These are phyloP conservation scores for Typha latifolia DNA, from an alignment of 176 grass and related monocot genomes.

Conservation along the genomic window DNA sequence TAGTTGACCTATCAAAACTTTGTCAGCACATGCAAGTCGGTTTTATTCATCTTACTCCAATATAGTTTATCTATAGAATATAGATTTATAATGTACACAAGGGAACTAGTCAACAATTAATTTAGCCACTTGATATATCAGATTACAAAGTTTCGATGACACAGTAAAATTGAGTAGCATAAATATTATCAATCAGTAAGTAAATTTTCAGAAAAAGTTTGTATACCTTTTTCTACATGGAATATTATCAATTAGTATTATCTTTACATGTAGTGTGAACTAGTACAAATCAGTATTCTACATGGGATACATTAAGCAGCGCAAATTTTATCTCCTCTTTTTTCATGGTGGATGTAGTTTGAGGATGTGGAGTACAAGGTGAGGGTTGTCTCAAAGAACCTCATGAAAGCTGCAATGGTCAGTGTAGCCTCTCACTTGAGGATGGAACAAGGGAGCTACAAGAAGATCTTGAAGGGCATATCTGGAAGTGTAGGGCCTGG, in stretches of 20 bases:
- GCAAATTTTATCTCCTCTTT: not conserved
- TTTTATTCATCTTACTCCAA: no score
- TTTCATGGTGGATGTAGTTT: constrained; percentile 40
- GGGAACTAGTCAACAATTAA: no score
- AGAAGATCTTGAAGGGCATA: constrained; percentile 82
- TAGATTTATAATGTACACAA: no score
- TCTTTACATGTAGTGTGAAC: not conserved
- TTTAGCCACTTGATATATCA: no score
- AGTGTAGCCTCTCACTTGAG: constrained; percentile 33
- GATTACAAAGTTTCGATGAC: no score
- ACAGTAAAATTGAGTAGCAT: no score
- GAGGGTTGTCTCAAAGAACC: constrained; percentile 40
- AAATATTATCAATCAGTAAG: not conserved
- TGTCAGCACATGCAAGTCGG: no score
- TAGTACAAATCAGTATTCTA: not conserved
- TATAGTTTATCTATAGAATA: no score
- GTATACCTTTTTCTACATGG: no score
- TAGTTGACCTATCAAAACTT: no score
- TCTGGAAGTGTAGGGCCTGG: constrained; percentile 70
- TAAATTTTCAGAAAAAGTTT: not conserved
- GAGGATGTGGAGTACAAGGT: constrained; percentile 92
- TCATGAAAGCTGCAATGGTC: constrained; percentile 39
- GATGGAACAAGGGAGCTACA: constrained; percentile 43
- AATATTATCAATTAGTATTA: no score
- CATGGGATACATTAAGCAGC: not conserved